Base-by-base conservation (phyloP, 2,329 filamentous ascomycete genomes). In the Claviceps cyperi region DNA sequence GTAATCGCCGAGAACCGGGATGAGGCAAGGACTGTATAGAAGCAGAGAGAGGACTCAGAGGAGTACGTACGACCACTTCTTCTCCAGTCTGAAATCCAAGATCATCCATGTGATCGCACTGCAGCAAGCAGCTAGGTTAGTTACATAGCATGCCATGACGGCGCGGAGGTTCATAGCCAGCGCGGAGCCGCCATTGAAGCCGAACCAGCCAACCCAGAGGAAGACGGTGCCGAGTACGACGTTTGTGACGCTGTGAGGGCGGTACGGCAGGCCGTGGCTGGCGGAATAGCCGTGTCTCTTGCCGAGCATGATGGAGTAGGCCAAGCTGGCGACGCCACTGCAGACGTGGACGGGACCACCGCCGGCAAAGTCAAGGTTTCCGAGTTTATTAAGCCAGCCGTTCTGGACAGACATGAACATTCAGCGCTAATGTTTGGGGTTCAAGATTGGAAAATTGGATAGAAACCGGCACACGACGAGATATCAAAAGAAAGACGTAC, bases 151-250 rank as follows among this genome's bases (percentile, higher is more conserved):
- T 49, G 90, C 89, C 84, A 95, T 91, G 64, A 94, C 75, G 49
- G 90, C 86, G 53, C 90, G 86, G 58, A 94, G 71, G 70, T 92
- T 94, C 55, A 87, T 85, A 52, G 78, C 76, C 43, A 94, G 74
- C 2, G 88, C 90, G 3, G 84, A 78, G 54, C 90, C 90, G 49
- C 86, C 89, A 67, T 95, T 96, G 78, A 96, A 96, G 46, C 90
- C 90, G 64, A 95, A 92, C 90, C 89, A 96, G 52, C 90, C 89
- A 44, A 95, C 86, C 90, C 90, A 96, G 47, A 95, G 75, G 66
- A 84, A 77, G 24, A 83, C 76, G 4, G 84, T 86, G 21, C 84
- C 84, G 45, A 88, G 72, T 46, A 86, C 80, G 55, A 87, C 80
- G 57, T 85, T 74, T 51, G 83, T 85, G 43, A 85, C 81, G 60